phyloP scores from a whole-genome alignment of 164 flowering plant species.

The Macadamia tetraphylla region DNA sequence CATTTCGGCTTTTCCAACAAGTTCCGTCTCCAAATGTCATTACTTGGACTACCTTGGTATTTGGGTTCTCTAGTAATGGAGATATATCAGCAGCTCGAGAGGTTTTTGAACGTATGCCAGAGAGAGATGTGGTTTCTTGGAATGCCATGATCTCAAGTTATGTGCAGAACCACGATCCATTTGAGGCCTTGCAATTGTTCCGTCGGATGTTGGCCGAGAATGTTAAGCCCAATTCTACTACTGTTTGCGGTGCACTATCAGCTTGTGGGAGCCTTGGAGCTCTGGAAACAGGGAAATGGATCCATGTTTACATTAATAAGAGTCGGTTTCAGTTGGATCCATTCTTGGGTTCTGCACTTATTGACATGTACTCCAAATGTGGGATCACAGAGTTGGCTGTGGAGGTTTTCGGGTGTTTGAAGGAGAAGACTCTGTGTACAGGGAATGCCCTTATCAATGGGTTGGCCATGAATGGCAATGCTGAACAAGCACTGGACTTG shows the following conservation, averaged over 20 bases:
- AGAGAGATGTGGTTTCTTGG: constrained; percentile 20
- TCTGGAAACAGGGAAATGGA: constrained; percentile 28
- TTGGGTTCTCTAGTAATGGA: constrained; percentile 17
- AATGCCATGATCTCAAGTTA: constrained; percentile 18
- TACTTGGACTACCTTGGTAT: constrained; percentile 26
- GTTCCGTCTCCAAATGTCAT: constrained; percentile 14
- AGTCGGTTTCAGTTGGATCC: constrained; percentile 15
- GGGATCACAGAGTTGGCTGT: constrained; percentile 18
- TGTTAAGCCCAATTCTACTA: constrained; percentile 17
- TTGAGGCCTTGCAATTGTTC: constrained; percentile 18
- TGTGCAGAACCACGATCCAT: constrained; percentile 14
- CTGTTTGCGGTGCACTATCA: constrained; percentile 15
- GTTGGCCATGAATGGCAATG: constrained; percentile 27
- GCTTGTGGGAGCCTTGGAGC: constrained; percentile 28
- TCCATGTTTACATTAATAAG: constrained; percentile 21
- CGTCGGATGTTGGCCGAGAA: constrained; percentile 19
- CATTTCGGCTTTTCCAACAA: constrained; percentile 16
- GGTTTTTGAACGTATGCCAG: constrained; percentile 26
- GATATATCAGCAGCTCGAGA: constrained; percentile 17
- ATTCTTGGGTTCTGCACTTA: constrained; percentile 24
- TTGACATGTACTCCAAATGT: constrained; percentile 30
- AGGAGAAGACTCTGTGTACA: constrained; percentile 17
- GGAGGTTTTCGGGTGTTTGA: constrained; percentile 17
- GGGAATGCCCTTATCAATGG: constrained; percentile 32
- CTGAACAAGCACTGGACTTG: constrained; percentile 19